Evolutionary conservation across 306 rosid species (phyloP).

Genomic region (Trichosanthes truncata): DNA sequence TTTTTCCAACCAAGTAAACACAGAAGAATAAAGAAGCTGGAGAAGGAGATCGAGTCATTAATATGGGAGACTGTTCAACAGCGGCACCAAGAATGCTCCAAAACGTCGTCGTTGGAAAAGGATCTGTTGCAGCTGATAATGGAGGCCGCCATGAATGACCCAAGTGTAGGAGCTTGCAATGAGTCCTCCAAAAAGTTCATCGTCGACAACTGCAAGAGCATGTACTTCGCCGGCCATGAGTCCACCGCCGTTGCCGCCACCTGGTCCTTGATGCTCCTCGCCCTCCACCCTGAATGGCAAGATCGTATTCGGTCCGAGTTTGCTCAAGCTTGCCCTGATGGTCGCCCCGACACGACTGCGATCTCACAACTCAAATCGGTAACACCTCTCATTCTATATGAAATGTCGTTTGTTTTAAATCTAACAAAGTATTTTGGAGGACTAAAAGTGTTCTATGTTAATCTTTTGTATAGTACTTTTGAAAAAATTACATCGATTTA

Average conservation of each 20-base stretch:
- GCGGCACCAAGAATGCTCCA: conserved; percentile 29
- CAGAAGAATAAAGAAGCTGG: conserved; percentile 33
- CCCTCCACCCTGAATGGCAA: conserved; percentile 78
- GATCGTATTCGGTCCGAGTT: conserved; percentile 49
- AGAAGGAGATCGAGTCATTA: conserved; percentile 64
- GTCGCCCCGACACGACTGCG: conserved; percentile 34
- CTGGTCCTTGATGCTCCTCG: conserved; percentile 86
- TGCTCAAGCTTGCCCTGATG: conserved; percentile 45
- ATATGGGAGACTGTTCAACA: conserved; percentile 73
- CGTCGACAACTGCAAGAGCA: conserved; percentile 86
- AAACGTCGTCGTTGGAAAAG: conserved; percentile 28
- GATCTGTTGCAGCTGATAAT: conserved; percentile 67
- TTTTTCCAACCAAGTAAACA: conserved; percentile 27
- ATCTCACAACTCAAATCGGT: conserved; percentile 56
- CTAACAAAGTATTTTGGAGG: no score
- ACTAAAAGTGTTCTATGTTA: background rate
- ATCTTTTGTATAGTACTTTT: no score
- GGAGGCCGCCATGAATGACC: conserved; percentile 48
- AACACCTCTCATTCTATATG: background rate
- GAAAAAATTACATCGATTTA: no score
- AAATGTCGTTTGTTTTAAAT: no score
- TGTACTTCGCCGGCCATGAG: conserved; percentile 95
- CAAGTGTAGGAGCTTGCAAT: conserved; percentile 29
- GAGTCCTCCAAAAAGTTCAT: conserved; percentile 56
- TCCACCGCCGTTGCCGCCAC: conserved; percentile 71